Base-by-base conservation (phyloP, 345 rosid genomes). In the Anacardium occidentale region DNA sequence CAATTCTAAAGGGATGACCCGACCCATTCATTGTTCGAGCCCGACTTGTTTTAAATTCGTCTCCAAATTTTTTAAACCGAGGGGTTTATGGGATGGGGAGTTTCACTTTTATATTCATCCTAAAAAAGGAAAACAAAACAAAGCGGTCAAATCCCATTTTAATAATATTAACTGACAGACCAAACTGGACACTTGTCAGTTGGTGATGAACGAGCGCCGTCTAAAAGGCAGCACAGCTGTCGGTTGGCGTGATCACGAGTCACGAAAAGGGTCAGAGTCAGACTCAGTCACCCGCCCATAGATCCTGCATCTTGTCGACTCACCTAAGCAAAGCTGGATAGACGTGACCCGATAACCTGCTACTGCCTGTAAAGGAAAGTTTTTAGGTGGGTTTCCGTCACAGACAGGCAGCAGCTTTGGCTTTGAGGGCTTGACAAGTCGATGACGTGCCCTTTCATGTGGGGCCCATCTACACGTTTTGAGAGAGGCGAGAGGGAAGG, bases 171-270 rank as follows among this genome's bases (percentile, higher is more conserved):
- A n/a, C n/a, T n/a, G n/a, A n/a, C n/a, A n/a, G n/a, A n/a, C n/a
- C n/a, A n/a, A n/a, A 2, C 4, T 3, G 40, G 12, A 76, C 56
- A 63, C 80, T 75, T 75, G 80, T 51, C 70, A 0, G 1, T 3
- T n/a, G 10, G 0, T 0, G 17, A 58, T 18, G 5, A 22, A 59
- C 55, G 64, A 68, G 62, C 69, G 34, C 60, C 68, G 37, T 62
- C 70, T 55, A 52, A 67, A 71, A 71, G 68, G 50, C 67, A 29
- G 40, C 29, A 73, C 82, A 76, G 75, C 78, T 78, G 84, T 80
- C 80, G 71, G 79, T 80, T 47, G 40, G 78, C 75, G 75, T 78
- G 77, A 75, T 67, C 79, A 71, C 77, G 75, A 71, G 53, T 68
- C 73, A 73, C 77, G 79, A 72, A 74, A 62, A 50, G 26, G 48